These are phyloP conservation scores for Saprolegnia diclina DNA, from an alignment of 352 stramenopile genomes.

Conservation along the genomic window DNA sequence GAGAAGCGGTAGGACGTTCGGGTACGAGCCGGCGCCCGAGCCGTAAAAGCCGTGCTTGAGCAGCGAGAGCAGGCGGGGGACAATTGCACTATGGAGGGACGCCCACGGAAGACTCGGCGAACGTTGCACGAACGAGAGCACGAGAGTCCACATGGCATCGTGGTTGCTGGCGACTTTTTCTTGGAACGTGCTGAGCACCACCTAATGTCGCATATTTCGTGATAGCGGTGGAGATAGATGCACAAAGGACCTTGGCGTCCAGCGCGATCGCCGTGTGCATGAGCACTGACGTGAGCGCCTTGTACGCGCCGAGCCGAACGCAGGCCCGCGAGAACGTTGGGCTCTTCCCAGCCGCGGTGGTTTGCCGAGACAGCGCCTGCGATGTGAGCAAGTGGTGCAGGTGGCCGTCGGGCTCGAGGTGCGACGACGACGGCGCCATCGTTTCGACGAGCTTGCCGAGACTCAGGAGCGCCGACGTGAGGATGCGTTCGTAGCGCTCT, in stretches of 20 bases:
- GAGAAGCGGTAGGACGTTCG: slow-evolving; percentile 60
- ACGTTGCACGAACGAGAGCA: slow-evolving; percentile 61
- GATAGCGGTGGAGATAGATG: no score
- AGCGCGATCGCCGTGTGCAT: slow-evolving; percentile 34
- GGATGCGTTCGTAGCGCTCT: slow-evolving; percentile 43
- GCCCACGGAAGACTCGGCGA: slow-evolving; percentile 46
- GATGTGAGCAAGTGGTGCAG: slow-evolving; percentile 46
- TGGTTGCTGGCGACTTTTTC: slow-evolving; percentile 69
- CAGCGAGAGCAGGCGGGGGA: slow-evolving; percentile 61
- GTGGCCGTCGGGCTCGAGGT: slow-evolving; percentile 35
- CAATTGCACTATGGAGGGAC: slow-evolving; percentile 43
- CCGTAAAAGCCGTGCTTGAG: slow-evolving; percentile 75
- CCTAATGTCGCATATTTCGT: no score
- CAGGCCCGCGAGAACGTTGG: slow-evolving; percentile 62
- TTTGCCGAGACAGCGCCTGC: slow-evolving; percentile 53
- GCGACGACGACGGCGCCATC: slow-evolving; percentile 10
- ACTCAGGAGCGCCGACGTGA: slow-evolving; percentile 54
- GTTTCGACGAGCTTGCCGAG: slow-evolving; percentile 51
- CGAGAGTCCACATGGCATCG: slow-evolving; percentile 62
- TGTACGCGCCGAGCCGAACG: slow-evolving; percentile 63
- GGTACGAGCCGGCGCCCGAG: slow-evolving; percentile 58
- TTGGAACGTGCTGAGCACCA: slow-evolving; percentile 41
- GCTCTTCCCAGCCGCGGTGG: slow-evolving; percentile 62
- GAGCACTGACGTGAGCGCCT: slow-evolving; percentile 39
- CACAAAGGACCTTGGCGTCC: slow-evolving; percentile 58